Conservation (phyloP, 352 stramenopile genomes). For the Pythium aristosporum region DNA sequence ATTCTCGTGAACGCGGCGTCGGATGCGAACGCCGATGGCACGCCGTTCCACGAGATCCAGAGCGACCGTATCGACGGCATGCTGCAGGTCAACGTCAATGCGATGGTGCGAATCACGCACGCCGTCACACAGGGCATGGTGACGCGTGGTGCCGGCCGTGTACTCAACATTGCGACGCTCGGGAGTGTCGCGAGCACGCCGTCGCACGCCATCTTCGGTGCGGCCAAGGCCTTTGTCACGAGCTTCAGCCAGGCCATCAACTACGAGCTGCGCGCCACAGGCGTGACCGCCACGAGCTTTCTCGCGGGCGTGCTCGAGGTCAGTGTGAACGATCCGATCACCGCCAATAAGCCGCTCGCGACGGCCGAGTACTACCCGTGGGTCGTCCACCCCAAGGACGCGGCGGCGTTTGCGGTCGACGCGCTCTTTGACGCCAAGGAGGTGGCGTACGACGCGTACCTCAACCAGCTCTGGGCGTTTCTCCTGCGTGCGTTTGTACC, state of each 20-base stretch:
- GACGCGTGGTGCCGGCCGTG: slow-evolving; percentile 53
- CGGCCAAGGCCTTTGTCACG: slow-evolving; percentile 74
- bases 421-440: slow-evolving; percentile 56
- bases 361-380: slow-evolving; percentile 36
- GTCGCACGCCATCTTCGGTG: slow-evolving; percentile 69
- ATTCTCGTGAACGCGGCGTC: slow-evolving; percentile 87
- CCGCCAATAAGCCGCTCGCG: slow-evolving; percentile 45
- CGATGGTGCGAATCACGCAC: slow-evolving; percentile 50
- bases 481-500: slow-evolving; percentile 37
- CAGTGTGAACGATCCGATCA: slow-evolving; percentile 50
- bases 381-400: slow-evolving; percentile 40
- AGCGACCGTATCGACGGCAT: slow-evolving; percentile 51
- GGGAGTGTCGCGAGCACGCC: slow-evolving; percentile 50
- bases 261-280: slow-evolving; percentile 74
- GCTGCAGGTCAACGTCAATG: slow-evolving; percentile 69
- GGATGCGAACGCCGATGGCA: slow-evolving; percentile 27
- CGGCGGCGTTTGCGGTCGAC: slow-evolving; percentile 41
- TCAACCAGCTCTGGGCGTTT: slow-evolving; percentile 38
- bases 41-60: slow-evolving; percentile 45
- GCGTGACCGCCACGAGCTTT: slow-evolving; percentile 83
- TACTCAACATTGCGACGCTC: slow-evolving; percentile 84
- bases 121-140: slow-evolving; percentile 67
- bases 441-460: slow-evolving; percentile 49
- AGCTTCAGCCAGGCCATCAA: slow-evolving; percentile 73
- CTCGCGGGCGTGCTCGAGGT: slow-evolving; percentile 62